phyloP scores from a whole-genome alignment of 805 yeast genomes.

The Candida pseudofarinosa region DNA sequence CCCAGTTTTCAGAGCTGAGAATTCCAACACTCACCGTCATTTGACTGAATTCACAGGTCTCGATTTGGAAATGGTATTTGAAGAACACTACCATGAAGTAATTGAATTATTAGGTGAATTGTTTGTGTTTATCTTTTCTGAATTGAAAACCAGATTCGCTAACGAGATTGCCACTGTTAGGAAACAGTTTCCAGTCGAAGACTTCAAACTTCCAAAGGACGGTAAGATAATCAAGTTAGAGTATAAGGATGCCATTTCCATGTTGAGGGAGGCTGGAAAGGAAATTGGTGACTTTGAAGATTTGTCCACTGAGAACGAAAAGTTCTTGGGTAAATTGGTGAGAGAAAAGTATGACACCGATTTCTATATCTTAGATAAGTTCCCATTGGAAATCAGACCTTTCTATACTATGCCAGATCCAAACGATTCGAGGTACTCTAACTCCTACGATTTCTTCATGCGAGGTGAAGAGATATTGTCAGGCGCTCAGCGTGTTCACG shows the following conservation, averaged over 20 bases:
- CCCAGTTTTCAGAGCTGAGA: constrained; percentile 98
- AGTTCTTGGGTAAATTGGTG: constrained; percentile 84
- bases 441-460: constrained; percentile 99
- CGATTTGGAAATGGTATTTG: constrained; percentile 97
- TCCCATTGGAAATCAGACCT: constrained; percentile 95
- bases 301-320: constrained; percentile 91
- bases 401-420: constrained; percentile 99
- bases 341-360: constrained; percentile 95
- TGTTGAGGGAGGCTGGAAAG: constrained; percentile 84
- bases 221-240: constrained; percentile 90
- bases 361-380: constrained; percentile 95
- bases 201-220: constrained; percentile 87
- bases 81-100: constrained; percentile 96
- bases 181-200: constrained; percentile 95
- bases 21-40: constrained; percentile 98
- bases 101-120: constrained; percentile 58
- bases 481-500: constrained; percentile 99
- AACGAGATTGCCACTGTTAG: constrained; percentile 87
- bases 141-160: constrained; percentile 74
- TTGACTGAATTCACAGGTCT: constrained; percentile 98
- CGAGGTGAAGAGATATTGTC: constrained; percentile 98
- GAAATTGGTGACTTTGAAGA: constrained; percentile 86
- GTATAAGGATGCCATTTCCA: constrained; percentile 84
- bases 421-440: constrained; percentile 85
- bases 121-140: constrained; percentile 83